A percentile compares a stretch with the other conserved stretches of the same genome.
These are phyloP conservation scores for Beta vulgaris DNA, from an alignment of 148 eudicot species.

Conservation along the genomic window DNA sequence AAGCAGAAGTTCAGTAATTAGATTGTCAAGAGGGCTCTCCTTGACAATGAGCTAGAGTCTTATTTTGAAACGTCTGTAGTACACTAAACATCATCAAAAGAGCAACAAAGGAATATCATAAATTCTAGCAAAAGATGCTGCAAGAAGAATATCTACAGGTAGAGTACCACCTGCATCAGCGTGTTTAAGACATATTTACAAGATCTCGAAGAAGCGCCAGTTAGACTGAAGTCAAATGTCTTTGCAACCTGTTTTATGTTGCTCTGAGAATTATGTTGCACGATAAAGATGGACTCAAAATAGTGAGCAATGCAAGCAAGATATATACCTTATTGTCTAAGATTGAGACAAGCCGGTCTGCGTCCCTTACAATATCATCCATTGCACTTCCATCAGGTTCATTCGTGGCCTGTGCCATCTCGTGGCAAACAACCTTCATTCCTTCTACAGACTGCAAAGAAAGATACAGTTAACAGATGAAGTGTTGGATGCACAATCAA, in stretches of 20 bases:
- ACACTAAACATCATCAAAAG: slow-evolving; percentile 15
- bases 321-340: slow-evolving; percentile 69
- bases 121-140: neutral
- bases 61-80: slow-evolving; percentile 83
- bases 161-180: slow-evolving; percentile 80
- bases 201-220: slow-evolving; percentile 94
- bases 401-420: slow-evolving; percentile 61
- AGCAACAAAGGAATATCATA: slow-evolving; percentile 10
- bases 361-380: slow-evolving; percentile 81
- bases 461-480: neutral
- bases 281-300: slow-evolving; percentile 4
- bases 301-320: neutral
- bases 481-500: neutral
- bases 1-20: slow-evolving; percentile 86
- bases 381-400: slow-evolving; percentile 78
- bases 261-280: neutral
- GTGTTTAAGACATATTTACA: slow-evolving; percentile 97
- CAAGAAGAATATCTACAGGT: neutral
- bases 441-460: slow-evolving; percentile 89
- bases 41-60: slow-evolving; percentile 71
- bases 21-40: slow-evolving; percentile 76
- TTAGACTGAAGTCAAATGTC: slow-evolving; percentile 85
- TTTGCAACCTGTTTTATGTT: slow-evolving; percentile 61
- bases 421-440: slow-evolving; percentile 94
- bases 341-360: slow-evolving; percentile 88